phyloP scores from a whole-genome alignment of 306 rosid genomes.

The Cajanus cajan region DNA sequence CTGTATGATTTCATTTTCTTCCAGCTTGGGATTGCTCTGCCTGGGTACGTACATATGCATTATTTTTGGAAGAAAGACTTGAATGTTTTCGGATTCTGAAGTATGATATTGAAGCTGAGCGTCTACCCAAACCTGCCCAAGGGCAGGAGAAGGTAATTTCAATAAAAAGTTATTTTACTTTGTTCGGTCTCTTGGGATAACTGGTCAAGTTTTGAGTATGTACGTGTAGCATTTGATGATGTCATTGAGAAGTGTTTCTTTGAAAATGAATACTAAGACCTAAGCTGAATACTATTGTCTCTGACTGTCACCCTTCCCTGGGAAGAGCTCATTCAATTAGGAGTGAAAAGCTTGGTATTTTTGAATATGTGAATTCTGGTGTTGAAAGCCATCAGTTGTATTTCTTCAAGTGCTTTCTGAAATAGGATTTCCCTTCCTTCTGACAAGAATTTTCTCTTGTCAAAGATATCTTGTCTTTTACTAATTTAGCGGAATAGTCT shows the following conservation, averaged over 20 bases:
- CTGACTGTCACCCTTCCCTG: background rate
- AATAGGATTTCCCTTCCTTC: background rate
- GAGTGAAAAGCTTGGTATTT: background rate
- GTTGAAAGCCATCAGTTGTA: background rate
- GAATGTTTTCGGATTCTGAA: conserved; percentile 88
- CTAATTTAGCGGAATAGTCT: background rate
- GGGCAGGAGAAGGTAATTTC: conserved; percentile 82
- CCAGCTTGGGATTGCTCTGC: conserved; percentile 99
- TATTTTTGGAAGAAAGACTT: conserved; percentile 97
- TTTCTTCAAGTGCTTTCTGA: conserved; percentile 15
- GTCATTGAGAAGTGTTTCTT: background rate
- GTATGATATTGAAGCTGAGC: conserved; percentile 97
- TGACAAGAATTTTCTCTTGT: background rate
- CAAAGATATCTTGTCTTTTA: background rate
- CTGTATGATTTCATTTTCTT: conserved; percentile 19
- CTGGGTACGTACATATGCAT: conserved; percentile 98
- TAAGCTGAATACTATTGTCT: background rate
- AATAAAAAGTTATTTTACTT: background rate
- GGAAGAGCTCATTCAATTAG: background rate
- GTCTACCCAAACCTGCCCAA: conserved; percentile 85
- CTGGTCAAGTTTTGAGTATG: background rate
- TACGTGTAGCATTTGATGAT: background rate
- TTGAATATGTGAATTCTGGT: background rate
- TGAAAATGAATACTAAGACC: conserved; percentile 1
- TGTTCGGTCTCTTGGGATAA: background rate